Evolutionary conservation across 2,329 filamentous ascomycete genomes (phyloP), one percentile per base, ranked within the genome.

Genomic region (Scopulariopsis brevicaulis): DNA sequence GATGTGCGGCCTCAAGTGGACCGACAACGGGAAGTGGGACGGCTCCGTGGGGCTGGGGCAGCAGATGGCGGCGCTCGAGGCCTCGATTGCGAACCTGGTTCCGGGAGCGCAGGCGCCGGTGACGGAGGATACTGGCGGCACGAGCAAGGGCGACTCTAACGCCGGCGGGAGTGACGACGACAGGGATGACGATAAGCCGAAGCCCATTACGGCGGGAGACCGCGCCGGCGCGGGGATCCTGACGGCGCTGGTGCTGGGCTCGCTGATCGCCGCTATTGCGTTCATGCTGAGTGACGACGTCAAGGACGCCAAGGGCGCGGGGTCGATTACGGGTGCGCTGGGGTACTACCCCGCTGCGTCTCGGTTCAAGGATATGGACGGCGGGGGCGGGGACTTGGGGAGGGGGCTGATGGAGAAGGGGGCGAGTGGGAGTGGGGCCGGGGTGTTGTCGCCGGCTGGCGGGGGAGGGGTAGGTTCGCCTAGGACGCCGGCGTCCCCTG

Each of bases 1-100:
- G 28, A 77, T 83, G 74, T 87, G 83, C 63, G 81, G 83, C 10
- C 68, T 83, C 57, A 78, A 78, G 60, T 87, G 84, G 83, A 77
- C 76, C 53, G 74, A 75, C 58, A 72, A 75, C 58, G 72, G 69
- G 1, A 68, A 69, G 10, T 87, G 78, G 69, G 83, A 87, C 66
- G 80, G 81, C 25, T 75, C 74, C 1, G 77, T 74, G 7, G 85
- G 85, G 7, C 79, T 88, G 2, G 86, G 86, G 5, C 84, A 88
- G 67, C 84, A 88, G 69, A 89, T 89, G 85, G 77, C 81, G 1
- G 84, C 81, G 2, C 72, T 89, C 67, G 83, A 87, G 64, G 75
- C 86, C 11, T 78, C 86, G 7, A 76, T 88, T 53, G 78, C 79
- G 43, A 84, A 82, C 63, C 74, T 85, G 67, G 79, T 86, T 55